Base-by-base conservation (phyloP, 306 rosid species). In the Gastrolobium villosum region DNA sequence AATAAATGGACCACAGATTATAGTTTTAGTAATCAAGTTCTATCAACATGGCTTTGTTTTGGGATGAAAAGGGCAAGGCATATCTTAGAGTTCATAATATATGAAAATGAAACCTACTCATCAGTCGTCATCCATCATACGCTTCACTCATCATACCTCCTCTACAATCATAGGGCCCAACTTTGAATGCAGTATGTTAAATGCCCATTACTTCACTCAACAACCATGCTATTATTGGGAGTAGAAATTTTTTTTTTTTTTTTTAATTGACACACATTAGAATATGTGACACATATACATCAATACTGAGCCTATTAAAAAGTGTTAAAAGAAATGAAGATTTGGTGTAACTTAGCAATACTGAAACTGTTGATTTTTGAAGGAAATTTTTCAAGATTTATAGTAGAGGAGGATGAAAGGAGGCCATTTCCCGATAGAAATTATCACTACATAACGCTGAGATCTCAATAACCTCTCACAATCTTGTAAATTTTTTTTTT, bases 161-260 rank as follows among this genome's bases (percentile, higher is more conserved):
- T 63, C 61, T 78, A 69, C 54, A 54, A 10, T 37, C 13, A 81
- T 44, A 74, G 86, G 82, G 36, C 88, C 82, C 79, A 82, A 63
- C 1, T 81, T 83, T 89, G 82, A 90, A 85, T 88, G 89, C 88
- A n/a, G 32, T 50, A 74, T 66, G 85, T 85, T 83, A 79, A 90
- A 87, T 85, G 81, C 81, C 67, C 87, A 84, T 89, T 84, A 90
- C 81, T 84, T 72, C 91, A 37, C 80, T 78, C 97, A 93, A 77
- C 96, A 28, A 90, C 97, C 94, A 49, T 60, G 67, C 89, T 79
- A 82, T 88, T 65, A 54, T 53, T 50, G 15, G 52, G 10, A 15
- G 13, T 30, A 2, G 30, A 35, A 77, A 53, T 41, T 77, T 40
- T 20, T 77, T 14, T 30, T 28, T 40, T 20, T 77, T 14, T 30